Percentiles rank a stretch among this genome's conserved stretches.
Conservation (phyloP, 768 basidiomycete genomes). For the Lactarius evosmus region DNA sequence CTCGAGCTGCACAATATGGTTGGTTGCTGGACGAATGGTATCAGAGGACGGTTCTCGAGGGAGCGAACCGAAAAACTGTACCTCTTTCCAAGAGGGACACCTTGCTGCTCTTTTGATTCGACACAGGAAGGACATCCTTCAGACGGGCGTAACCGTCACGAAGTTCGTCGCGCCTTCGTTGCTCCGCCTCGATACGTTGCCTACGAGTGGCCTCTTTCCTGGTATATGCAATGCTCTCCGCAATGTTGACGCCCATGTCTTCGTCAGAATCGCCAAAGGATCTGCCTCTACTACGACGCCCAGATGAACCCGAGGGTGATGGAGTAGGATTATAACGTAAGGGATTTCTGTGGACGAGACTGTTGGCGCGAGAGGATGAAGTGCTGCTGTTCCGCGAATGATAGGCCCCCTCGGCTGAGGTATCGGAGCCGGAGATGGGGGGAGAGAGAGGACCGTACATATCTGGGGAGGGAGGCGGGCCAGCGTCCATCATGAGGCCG, state of each 20-base stretch:
- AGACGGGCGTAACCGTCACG: slow-evolving; percentile 86
- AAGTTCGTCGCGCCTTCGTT: slow-evolving; percentile 83
- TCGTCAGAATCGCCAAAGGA: slow-evolving; percentile 71
- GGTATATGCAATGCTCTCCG: slow-evolving; percentile 70
- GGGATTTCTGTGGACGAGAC: slow-evolving; percentile 68
- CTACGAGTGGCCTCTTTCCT: slow-evolving; percentile 81
- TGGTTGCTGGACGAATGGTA: slow-evolving; percentile 53
- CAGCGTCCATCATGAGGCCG: slow-evolving; percentile 25
- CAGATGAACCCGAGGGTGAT: slow-evolving; percentile 70
- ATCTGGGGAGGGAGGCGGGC: slow-evolving; percentile 70
- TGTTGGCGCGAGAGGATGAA: slow-evolving; percentile 70
- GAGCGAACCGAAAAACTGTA: slow-evolving; percentile 34
- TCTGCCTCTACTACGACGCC: slow-evolving; percentile 61
- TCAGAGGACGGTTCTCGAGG: slow-evolving; percentile 9
- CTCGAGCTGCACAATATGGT: slow-evolving; percentile 72
- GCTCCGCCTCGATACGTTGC: slow-evolving; percentile 88
- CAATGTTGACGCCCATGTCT: slow-evolving; percentile 60
- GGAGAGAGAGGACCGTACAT: slow-evolving; percentile 84
- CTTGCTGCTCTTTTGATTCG: slow-evolving; percentile 90
- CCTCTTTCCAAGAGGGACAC: slow-evolving; percentile 86
- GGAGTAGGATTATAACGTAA: slow-evolving; percentile 79
- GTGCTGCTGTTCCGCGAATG: slow-evolving; percentile 74
- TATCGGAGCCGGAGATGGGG: slow-evolving; percentile 86
- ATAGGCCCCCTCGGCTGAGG: slow-evolving; percentile 70
- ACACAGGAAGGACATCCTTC: slow-evolving; percentile 82